Evolutionary conservation across 106 monocot genomes (phyloP), one percentile per base, ranked within the genome.

Genomic region (Dendrobium huoshanense): DNA sequence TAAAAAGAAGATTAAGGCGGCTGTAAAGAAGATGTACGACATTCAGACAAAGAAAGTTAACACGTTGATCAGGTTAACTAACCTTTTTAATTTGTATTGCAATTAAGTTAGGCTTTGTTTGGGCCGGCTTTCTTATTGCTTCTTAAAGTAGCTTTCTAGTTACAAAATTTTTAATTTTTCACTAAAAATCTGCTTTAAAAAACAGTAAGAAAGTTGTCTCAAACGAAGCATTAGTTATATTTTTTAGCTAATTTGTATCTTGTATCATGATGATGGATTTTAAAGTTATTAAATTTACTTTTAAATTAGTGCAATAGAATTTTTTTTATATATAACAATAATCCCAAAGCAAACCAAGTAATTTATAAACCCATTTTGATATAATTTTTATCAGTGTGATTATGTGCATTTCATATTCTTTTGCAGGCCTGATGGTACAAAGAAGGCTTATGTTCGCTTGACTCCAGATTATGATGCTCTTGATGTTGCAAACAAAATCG

Each of bases 1-100:
- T 75, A 87, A 87, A 81, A 87, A 87, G 84, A 87, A 87, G 79
- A 87, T 87, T 33, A 87, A 87, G 67, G 84, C 84, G 3, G 87
- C 87, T 11, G 87, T 87, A 29, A 84, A 87, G 81, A 81, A 81
- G 54, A 85, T 85, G 83, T 83, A 83, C 29, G 83, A 83, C 56
- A 83, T 83, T 41, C 83, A 83, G 54, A 44, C 83, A 2, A 84
- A 84, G 75, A 84, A 84, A 75, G 84, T 84, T 2, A 84, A 84
- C 27, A 84, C 84, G n/a, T 55, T 84, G 74, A 84, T 84, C 84
- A 84, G 84, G 84, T 84, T 41, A 16, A 48, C 40, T 37, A 37
- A 2, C 33, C 1, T 27, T 77, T 6, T 31, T 11, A 75, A 10
- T 44, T 9, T 20, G 37, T 29, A 13, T 72, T 37, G 37, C 37